Percentiles rank a stretch among this genome's conserved stretches.
phyloP scores from a whole-genome alignment of 441 rosid genomes.

The Cnidoscolus chayamansa region DNA sequence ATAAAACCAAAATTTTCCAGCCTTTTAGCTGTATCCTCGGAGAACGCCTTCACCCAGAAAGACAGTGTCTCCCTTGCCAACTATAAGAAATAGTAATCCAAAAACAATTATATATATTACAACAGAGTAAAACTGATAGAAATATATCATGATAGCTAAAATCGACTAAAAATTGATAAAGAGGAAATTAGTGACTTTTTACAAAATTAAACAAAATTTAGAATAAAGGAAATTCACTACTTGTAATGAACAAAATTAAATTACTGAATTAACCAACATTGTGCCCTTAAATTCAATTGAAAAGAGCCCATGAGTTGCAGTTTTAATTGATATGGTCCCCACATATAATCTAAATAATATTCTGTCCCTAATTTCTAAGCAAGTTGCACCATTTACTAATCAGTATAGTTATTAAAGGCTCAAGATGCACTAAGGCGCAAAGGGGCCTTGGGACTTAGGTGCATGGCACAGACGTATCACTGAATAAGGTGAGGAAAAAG shows the following conservation, averaged over 20 bases:
- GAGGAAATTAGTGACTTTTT: neutral
- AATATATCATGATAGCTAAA: neutral
- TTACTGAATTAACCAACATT: neutral
- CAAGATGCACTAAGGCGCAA: too few relatives aligned
- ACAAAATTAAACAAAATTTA: neutral
- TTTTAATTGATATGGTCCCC: neutral
- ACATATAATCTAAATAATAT: neutral
- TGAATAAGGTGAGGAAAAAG: too few relatives aligned
- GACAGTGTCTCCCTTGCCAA: slow-evolving; percentile 94
- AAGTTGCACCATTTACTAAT: neutral
- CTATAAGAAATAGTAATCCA: slow-evolving; percentile 38
- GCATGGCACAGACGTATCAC: too few relatives aligned
- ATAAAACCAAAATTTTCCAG: slow-evolving; percentile 95
- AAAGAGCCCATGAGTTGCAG: neutral
- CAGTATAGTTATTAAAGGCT: neutral
- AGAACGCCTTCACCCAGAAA: slow-evolving; percentile 99
- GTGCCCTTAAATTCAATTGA: slow-evolving; percentile 1
- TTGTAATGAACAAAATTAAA: neutral
- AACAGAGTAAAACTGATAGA: neutral
- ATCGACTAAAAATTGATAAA: neutral
- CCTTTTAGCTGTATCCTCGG: slow-evolving; percentile 98
- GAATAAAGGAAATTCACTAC: neutral
- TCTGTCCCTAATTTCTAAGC: neutral
- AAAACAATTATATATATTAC: slow-evolving; percentile 18
- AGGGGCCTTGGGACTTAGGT: too few relatives aligned